These are phyloP conservation scores for Dendrocalamus latiflorus DNA, from an alignment of 202 grass and related monocot genomes.

Conservation along the genomic window DNA sequence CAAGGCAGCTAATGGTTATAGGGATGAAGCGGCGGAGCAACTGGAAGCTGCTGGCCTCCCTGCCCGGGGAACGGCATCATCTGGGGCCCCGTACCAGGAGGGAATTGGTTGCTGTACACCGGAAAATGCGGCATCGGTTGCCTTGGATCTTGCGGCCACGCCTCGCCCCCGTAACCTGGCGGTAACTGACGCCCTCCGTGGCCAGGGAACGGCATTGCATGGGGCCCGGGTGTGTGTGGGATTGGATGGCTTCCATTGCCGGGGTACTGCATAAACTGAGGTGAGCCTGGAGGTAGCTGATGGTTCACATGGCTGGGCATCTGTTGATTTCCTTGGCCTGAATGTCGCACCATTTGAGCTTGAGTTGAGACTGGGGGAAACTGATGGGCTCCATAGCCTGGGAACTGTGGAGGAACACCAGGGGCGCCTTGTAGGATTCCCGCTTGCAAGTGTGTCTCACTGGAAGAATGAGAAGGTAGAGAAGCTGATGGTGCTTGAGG, in stretches of 20 bases:
- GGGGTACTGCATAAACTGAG: conserved; percentile 44
- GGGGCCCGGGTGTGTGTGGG: conserved; percentile 14
- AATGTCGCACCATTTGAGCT: conserved; percentile 26
- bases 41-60: conserved; percentile 46
- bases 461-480: conserved; percentile 32
- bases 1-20: conserved; percentile 10
- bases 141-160: conserved; percentile 27
- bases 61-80: conserved; percentile 46
- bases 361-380: conserved; percentile 26
- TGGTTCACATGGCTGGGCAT: conserved; percentile 40
- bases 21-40: conserved; percentile 26
- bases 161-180: conserved; percentile 26
- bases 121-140: conserved; percentile 34
- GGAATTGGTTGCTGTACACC: conserved; percentile 34
- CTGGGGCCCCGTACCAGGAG: conserved; percentile 39
- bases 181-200: conserved; percentile 43
- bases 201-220: conserved; percentile 40
- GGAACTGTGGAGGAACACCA: conserved; percentile 26
- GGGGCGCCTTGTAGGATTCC: conserved; percentile 40
- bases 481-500: conserved; percentile 14
- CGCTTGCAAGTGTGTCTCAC: conserved; percentile 27
- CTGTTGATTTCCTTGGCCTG: conserved; percentile 36
- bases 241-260: conserved; percentile 18
- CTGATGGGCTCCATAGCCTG: conserved; percentile 23
- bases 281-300: conserved; percentile 32